A percentile compares a stretch with the other conserved stretches of the same genome.
phyloP scores from a whole-genome alignment of 1,139 yeast genomes.

The Pichia sp. region DNA sequence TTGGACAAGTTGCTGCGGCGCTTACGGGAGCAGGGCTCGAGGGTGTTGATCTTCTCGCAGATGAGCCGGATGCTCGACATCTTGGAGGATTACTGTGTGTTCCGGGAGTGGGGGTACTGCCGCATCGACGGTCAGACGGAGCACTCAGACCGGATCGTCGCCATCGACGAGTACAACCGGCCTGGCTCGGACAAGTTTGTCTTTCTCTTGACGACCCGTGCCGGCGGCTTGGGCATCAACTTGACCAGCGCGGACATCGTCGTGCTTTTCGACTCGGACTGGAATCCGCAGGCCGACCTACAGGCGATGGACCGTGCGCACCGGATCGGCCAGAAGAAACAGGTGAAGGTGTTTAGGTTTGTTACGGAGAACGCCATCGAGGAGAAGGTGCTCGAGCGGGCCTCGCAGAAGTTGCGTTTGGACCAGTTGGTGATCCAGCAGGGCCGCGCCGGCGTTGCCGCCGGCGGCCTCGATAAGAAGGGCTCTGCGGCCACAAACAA shows the following conservation, averaged over 20 bases:
- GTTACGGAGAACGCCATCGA: conserved; percentile 79
- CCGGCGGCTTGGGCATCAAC: conserved; percentile 85
- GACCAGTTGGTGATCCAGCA: conserved; percentile 83
- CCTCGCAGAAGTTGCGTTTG: conserved; percentile 70
- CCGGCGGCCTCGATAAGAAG: conserved; percentile 34
- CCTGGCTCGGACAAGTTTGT: conserved; percentile 68
- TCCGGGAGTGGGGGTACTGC: conserved; percentile 65
- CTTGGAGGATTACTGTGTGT: conserved; percentile 70
- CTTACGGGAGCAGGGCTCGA: conserved; percentile 61
- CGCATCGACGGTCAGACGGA: conserved; percentile 81
- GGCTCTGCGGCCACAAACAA: conserved; percentile 41
- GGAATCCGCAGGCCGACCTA: conserved; percentile 86
- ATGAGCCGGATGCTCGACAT: conserved; percentile 81
- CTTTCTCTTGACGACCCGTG: conserved; percentile 72
- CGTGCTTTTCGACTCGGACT: conserved; percentile 70
- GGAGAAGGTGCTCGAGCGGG: conserved; percentile 75
- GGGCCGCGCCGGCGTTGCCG: conserved; percentile 40
- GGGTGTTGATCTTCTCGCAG: conserved; percentile 75
- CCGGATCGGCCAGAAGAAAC: conserved; percentile 81
- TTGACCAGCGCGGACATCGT: conserved; percentile 75
- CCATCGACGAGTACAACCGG: conserved; percentile 72
- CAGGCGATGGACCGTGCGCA: conserved; percentile 91
- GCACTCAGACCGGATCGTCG: conserved; percentile 68
- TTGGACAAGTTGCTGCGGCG: conserved; percentile 64
- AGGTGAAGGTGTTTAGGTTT: conserved; percentile 71